phyloP scores from a whole-genome alignment of 352 stramenopile species.

The Stephanocyclus meneghinianus region DNA sequence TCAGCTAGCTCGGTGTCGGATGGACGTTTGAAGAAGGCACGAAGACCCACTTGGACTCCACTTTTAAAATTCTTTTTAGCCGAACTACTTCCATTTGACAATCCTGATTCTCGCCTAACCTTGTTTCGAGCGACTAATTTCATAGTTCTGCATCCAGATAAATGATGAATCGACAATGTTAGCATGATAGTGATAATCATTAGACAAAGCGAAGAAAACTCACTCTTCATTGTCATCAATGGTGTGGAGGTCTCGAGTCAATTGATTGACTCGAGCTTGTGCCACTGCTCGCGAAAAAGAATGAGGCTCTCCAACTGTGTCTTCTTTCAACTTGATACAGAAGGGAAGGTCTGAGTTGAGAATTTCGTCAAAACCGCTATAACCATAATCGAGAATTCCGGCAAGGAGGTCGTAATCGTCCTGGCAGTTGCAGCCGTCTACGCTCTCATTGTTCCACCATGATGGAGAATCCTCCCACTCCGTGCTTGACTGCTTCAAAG shows the following conservation, averaged over 20 bases:
- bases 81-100: conserved; percentile 25
- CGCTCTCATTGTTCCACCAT: conserved; percentile 64
- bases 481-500: conserved; percentile 59
- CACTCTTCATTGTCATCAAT: conserved; percentile 66
- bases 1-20: neutral
- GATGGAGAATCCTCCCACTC: conserved; percentile 68
- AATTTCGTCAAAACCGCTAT: conserved; percentile 65
- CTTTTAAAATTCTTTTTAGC: conserved; percentile 55
- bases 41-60: conserved; percentile 48
- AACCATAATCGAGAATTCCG: conserved; percentile 71
- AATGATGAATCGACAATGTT: conserved; percentile 8
- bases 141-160: conserved; percentile 38
- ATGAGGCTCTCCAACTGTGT: conserved; percentile 22
- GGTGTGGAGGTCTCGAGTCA: conserved; percentile 71
- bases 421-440: conserved; percentile 38
- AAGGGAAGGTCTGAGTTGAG: conserved; percentile 49
- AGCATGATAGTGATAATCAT: neutral
- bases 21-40: conserved; percentile 57
- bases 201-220: conserved; percentile 12
- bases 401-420: conserved; percentile 64
- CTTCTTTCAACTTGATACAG: conserved; percentile 31
- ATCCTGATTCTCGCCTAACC: conserved; percentile 14
- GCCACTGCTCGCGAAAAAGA: conserved; percentile 55
- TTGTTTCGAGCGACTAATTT: conserved; percentile 51
- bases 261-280: conserved; percentile 69